Conservation (phyloP, 2,329 filamentous ascomycete genomes). For the Lizonia empirigonia region DNA sequence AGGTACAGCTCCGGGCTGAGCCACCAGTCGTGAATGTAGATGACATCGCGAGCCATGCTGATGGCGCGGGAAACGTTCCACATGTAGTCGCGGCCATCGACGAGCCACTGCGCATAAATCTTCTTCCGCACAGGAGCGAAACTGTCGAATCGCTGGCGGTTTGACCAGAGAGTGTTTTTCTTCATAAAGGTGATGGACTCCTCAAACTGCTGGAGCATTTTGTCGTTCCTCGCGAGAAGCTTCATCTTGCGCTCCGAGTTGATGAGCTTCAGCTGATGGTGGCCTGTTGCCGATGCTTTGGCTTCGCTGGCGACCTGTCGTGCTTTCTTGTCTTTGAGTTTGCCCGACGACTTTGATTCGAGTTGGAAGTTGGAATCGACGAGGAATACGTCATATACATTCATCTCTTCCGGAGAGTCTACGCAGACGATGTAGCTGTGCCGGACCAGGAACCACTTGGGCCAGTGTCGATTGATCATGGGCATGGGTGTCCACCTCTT, state of each 20-base stretch:
- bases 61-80: constrained; percentile 98
- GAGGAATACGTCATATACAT: constrained; percentile 98
- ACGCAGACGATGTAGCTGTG: constrained; percentile 98
- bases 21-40: constrained; percentile 99
- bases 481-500: constrained; percentile 78
- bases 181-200: constrained; percentile 90
- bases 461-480: constrained; percentile 80
- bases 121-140: constrained; percentile 87
- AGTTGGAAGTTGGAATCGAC: constrained; percentile 88
- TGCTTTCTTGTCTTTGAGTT: constrained; percentile 58
- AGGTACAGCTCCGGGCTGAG: constrained; percentile 94
- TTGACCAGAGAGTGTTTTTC: constrained; percentile 79
- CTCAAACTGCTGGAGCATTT: constrained; percentile 88
- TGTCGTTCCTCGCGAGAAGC: constrained; percentile 87
- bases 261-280: constrained; percentile 84
- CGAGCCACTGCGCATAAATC: constrained; percentile 93
- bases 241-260: constrained; percentile 94
- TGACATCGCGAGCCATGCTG: constrained; percentile 95
- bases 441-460: constrained; percentile 97
- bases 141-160: constrained; percentile 85
- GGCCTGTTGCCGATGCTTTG: constrained; percentile 68
- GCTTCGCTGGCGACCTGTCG: constrained; percentile 69
- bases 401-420: constrained; percentile 98
- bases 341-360: constrained; percentile 66
- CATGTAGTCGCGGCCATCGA: constrained; percentile 98